Conservation (phyloP, 192 early-diverging fungal species). For the Dissophora ornata region DNA sequence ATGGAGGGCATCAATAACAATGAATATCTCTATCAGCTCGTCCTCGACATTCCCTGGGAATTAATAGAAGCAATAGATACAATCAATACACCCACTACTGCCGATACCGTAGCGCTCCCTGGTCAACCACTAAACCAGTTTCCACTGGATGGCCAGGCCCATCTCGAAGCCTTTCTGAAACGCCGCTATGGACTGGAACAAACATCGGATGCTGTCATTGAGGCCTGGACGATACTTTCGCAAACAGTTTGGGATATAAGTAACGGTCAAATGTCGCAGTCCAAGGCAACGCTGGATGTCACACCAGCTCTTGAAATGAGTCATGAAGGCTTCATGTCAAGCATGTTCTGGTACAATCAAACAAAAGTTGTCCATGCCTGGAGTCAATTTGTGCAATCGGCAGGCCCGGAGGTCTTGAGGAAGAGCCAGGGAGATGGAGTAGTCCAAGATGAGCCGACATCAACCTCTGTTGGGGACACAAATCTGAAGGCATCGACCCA, state of each 20-base stretch:
- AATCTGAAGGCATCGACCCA: not conserved
- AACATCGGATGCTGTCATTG: conserved; percentile 6
- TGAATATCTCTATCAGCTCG: conserved; percentile 45
- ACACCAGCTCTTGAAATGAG: conserved; percentile 30
- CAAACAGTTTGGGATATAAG: conserved; percentile 40
- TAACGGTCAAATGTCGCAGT: conserved; percentile 29
- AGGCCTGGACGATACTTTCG: conserved; percentile 34
- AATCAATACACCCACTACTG: too few species aligned
- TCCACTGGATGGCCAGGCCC: conserved; percentile 9
- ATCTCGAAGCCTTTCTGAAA: conserved; percentile 22
- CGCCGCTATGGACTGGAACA: conserved; percentile 35
- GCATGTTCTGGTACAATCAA: conserved; percentile 31
- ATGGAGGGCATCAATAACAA: conserved; percentile 57
- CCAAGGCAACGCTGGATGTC: conserved; percentile 24
- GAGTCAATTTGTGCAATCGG: conserved; percentile 21
- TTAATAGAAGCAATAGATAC: conserved; percentile 19
- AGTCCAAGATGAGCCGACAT: conserved; percentile 10
- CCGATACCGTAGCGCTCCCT: too few species aligned
- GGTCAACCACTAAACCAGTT: conserved; percentile 1
- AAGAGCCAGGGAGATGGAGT: not conserved
- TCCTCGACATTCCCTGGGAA: conserved; percentile 48
- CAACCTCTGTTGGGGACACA: not conserved
- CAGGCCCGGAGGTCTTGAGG: conserved; percentile 15
- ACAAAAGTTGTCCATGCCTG: conserved; percentile 20
- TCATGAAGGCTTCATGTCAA: conserved; percentile 21